Evolutionary conservation across 2,329 filamentous ascomycete genomes (phyloP).

Genomic region (Diaporthe amygdali): DNA sequence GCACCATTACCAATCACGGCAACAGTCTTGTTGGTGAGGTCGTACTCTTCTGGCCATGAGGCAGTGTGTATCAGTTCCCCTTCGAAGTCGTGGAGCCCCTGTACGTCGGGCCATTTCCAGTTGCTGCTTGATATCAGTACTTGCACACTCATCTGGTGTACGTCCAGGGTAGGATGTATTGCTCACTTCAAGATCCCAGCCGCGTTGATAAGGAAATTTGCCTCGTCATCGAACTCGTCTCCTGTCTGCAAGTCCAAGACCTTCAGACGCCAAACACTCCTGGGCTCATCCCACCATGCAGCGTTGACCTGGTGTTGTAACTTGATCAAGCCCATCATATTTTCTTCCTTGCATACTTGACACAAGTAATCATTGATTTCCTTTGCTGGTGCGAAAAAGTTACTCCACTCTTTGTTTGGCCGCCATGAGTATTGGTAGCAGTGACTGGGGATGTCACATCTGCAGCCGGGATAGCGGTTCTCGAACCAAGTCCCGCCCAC

Average conservation of each 20-base stretch:
- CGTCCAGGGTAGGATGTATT: background rate
- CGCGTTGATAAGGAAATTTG: slow-evolving; percentile 55
- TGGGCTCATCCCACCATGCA: slow-evolving; percentile 50
- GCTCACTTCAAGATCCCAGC: slow-evolving; percentile 59
- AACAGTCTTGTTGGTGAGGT: slow-evolving; percentile 55
- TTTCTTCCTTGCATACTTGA: slow-evolving; percentile 51
- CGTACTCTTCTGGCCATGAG: slow-evolving; percentile 55
- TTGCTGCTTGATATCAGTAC: slow-evolving; percentile 39
- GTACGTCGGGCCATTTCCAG: slow-evolving; percentile 58
- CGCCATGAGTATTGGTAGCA: slow-evolving; percentile 69
- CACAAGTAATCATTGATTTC: slow-evolving; percentile 63
- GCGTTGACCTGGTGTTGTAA: slow-evolving; percentile 46
- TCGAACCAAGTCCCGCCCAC: slow-evolving; percentile 65
- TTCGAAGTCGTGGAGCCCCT: slow-evolving; percentile 49
- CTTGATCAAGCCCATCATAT: slow-evolving; percentile 49
- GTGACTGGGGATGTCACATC: slow-evolving; percentile 62
- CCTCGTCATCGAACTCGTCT: slow-evolving; percentile 47
- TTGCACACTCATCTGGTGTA: slow-evolving; percentile 14
- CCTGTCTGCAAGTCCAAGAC: slow-evolving; percentile 45
- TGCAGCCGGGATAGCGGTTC: slow-evolving; percentile 63
- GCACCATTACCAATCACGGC: slow-evolving; percentile 63
- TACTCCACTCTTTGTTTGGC: slow-evolving; percentile 63
- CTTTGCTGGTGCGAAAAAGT: slow-evolving; percentile 58
- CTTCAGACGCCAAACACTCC: slow-evolving; percentile 47
- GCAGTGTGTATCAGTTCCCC: slow-evolving; percentile 59